These are phyloP conservation scores for Dipteronia dyeriana DNA, from an alignment of 345 rosid species.

Conservation along the genomic window DNA sequence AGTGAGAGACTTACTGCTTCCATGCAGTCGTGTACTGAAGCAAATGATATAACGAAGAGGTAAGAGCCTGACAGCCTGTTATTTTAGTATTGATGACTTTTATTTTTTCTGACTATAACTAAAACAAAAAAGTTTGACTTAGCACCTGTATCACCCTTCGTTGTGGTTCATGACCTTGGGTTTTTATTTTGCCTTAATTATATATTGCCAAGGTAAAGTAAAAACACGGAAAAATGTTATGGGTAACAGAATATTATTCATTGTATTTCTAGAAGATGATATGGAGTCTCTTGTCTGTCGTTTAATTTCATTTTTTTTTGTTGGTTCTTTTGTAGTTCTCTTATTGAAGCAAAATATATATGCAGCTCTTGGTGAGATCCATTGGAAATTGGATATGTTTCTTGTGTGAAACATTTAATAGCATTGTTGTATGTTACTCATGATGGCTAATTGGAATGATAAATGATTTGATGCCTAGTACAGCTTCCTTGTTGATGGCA, in stretches of 20 bases:
- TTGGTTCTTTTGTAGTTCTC: background rate
- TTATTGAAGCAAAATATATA: background rate
- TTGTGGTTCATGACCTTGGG: constrained; percentile 2
- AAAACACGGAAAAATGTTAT: background rate
- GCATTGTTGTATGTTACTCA: background rate
- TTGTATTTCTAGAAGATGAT: background rate
- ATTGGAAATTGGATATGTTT: background rate
- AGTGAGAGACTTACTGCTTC: constrained; percentile 79
- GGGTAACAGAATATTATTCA: background rate
- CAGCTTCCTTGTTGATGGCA: background rate
- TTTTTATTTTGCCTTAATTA: background rate
- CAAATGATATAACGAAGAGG: constrained; percentile 85
- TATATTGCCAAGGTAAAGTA: background rate
- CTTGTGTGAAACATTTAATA: background rate
- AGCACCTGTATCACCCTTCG: background rate
- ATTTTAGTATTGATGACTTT: background rate
- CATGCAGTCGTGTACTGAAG: constrained; percentile 79
- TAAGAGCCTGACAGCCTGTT: constrained; percentile 18
- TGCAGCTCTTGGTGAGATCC: background rate
- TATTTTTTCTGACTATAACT: constrained; percentile 1
- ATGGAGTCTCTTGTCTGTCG: background rate
- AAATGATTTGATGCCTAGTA: background rate
- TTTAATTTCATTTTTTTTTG: background rate
- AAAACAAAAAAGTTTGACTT: background rate
- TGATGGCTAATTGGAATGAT: background rate